These are phyloP conservation scores for Perilla frutescens DNA, from an alignment of 257 asterid genomes.

Conservation along the genomic window DNA sequence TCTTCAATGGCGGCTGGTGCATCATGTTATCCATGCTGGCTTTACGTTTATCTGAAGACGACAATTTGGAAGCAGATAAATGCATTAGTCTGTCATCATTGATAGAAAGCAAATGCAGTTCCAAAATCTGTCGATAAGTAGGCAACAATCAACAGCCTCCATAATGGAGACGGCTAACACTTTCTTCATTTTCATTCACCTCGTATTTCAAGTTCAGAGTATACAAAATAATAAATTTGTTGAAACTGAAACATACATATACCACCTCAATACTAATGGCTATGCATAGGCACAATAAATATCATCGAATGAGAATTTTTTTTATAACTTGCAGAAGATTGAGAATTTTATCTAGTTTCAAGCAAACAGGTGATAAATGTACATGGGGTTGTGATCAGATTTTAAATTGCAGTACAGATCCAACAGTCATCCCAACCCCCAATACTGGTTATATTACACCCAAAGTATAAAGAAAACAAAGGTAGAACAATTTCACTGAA, in stretches of 20 bases:
- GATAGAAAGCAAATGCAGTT: slow-evolving; percentile 6
- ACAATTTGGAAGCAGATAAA: slow-evolving; percentile 20
- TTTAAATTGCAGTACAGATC: neutral
- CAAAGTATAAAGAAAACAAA: slow-evolving; percentile 12
- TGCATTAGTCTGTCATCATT: neutral
- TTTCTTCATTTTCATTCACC: slow-evolving; percentile 5
- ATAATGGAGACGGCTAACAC: neutral
- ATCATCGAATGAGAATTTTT: neutral
- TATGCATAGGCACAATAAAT: neutral
- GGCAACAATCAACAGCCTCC: neutral
- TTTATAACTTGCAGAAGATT: no score
- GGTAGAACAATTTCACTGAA: slow-evolving; percentile 18
- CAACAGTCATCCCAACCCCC: slow-evolving; percentile 2
- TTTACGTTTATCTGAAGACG: slow-evolving; percentile 70
- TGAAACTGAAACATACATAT: neutral
- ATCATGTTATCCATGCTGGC: slow-evolving; percentile 67
- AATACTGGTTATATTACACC: slow-evolving; percentile 6
- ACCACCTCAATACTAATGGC: neutral
- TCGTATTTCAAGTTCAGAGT: neutral
- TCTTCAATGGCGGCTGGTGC: slow-evolving; percentile 84
- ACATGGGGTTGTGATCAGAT: neutral
- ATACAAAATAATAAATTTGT: neutral
- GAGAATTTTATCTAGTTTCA: neutral
- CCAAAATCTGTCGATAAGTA: neutral
- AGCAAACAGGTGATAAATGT: neutral